These are phyloP conservation scores for Pterocarpus macrocarpus DNA, from an alignment of 306 rosid species.

Conservation along the genomic window DNA sequence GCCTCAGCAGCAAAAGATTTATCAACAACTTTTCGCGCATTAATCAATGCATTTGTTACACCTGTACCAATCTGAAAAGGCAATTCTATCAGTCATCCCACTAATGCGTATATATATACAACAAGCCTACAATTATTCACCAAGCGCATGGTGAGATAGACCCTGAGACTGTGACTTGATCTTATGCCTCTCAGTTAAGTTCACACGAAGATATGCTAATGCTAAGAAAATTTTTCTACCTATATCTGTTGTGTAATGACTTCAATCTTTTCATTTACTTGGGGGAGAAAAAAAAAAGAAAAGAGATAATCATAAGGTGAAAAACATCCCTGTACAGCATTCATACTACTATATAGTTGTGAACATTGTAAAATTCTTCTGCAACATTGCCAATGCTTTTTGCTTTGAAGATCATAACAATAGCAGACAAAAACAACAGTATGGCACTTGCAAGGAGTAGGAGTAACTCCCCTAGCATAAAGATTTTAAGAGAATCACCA, in stretches of 20 bases:
- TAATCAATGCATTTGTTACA: constrained; percentile 81
- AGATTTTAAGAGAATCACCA: not conserved
- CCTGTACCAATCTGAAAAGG: constrained; percentile 86
- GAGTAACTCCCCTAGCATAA: not conserved
- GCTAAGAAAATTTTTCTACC: not conserved
- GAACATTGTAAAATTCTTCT: not conserved
- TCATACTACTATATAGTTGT: not conserved
- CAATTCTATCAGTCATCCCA: not conserved
- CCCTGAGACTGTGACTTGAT: not conserved
- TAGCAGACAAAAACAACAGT: not conserved
- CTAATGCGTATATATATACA: not conserved
- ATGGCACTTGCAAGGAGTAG: constrained; percentile 10
- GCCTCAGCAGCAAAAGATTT: constrained; percentile 85
- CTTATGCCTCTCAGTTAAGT: constrained; percentile 6
- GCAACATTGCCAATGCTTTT: not conserved
- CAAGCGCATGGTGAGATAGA: constrained; percentile 11
- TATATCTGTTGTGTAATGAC: not conserved
- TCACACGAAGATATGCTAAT: not conserved
- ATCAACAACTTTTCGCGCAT: constrained; percentile 71
- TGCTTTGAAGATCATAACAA: constrained; percentile 37
- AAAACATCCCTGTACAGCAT: not conserved
- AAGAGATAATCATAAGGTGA: not conserved
- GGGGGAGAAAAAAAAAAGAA: not conserved
- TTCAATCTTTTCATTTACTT: not conserved
- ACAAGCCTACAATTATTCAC: constrained; percentile 5